Evolutionary conservation across 1,284 basidiomycete species (phyloP).

Genomic region (Ustilago shanxiensis): DNA sequence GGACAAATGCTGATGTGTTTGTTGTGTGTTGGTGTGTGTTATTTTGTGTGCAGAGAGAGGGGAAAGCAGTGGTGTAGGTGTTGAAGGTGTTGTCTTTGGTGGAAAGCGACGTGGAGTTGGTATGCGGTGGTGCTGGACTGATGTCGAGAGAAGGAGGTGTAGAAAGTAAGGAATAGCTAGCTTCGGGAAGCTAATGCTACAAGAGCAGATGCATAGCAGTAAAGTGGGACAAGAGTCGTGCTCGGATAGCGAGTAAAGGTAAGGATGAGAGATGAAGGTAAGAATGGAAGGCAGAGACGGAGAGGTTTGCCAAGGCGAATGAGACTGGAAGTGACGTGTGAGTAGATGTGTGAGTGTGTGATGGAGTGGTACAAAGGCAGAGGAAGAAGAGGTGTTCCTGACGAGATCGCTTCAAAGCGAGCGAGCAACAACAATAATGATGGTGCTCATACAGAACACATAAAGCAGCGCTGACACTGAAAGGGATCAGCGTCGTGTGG

Average conservation of each 20-base stretch:
- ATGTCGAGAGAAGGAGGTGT: slow-evolving; percentile 2
- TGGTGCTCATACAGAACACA: slow-evolving; percentile 1
- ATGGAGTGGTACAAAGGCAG: slow-evolving; percentile 3
- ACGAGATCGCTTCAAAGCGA: slow-evolving; percentile 8
- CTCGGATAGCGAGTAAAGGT: slow-evolving; percentile 5
- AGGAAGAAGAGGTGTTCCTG: slow-evolving; percentile 9
- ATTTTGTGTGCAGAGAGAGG: not conserved
- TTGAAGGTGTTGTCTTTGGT: not conserved
- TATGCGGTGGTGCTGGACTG: not conserved
- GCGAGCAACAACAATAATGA: not conserved
- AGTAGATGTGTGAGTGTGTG: too few relatives aligned
- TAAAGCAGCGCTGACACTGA: not conserved
- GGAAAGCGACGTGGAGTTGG: not conserved
- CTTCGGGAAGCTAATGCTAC: slow-evolving; percentile 39
- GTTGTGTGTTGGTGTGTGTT: not conserved
- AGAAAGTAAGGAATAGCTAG: slow-evolving; percentile 9
- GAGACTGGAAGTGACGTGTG: not conserved
- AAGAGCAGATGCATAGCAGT: slow-evolving; percentile 37
- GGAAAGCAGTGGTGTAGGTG: not conserved
- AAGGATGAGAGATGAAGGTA: not conserved
- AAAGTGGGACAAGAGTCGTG: not conserved
- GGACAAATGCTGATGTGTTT: slow-evolving; percentile 20
- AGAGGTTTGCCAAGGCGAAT: slow-evolving; percentile 1
- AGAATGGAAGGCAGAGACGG: not conserved
- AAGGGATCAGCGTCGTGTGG: not conserved